Percentiles rank a stretch among this genome's conserved stretches.
Conservation (phyloP, 2,329 filamentous ascomycete species). For the Fusarium circinatum region DNA sequence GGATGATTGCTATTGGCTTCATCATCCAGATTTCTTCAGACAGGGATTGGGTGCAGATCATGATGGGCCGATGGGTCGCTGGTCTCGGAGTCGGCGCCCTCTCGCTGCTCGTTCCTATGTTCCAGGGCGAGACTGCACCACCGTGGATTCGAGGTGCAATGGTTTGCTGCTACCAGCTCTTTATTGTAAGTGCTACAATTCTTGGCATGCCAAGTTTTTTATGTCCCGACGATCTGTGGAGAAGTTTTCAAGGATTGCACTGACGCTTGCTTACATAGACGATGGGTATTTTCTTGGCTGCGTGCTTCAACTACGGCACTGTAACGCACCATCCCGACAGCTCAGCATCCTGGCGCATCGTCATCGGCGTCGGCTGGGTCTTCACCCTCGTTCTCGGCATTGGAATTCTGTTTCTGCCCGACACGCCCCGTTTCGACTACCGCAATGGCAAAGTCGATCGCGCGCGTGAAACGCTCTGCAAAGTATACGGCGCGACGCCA, state of each 20-base stretch:
- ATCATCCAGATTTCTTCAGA: slow-evolving; percentile 71
- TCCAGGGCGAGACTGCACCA: slow-evolving; percentile 76
- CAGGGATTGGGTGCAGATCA: slow-evolving; percentile 70
- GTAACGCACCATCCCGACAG: slow-evolving; percentile 54
- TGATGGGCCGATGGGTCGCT: slow-evolving; percentile 71
- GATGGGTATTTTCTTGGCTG: slow-evolving; percentile 70
- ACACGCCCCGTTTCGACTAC: slow-evolving; percentile 64
- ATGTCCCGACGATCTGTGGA: neutral
- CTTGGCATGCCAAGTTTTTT: neutral
- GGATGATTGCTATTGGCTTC: slow-evolving; percentile 72
- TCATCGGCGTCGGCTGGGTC: slow-evolving; percentile 64
- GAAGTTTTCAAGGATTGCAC: neutral
- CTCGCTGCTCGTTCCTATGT: slow-evolving; percentile 75
- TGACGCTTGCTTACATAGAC: neutral
- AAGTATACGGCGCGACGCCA: slow-evolving; percentile 57
- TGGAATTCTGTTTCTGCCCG: slow-evolving; percentile 61
- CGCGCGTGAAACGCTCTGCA: slow-evolving; percentile 59
- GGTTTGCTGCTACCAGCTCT: slow-evolving; percentile 75
- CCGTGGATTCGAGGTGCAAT: slow-evolving; percentile 73
- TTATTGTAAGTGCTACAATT: slow-evolving; percentile 61
- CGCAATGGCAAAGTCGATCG: slow-evolving; percentile 58
- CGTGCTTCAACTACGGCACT: slow-evolving; percentile 72
- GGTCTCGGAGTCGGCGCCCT: slow-evolving; percentile 75
- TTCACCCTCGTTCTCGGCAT: slow-evolving; percentile 60
- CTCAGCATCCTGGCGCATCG: slow-evolving; percentile 69